Conservation (phyloP, 257 asterid species). For the Salvia rosmarinus region DNA sequence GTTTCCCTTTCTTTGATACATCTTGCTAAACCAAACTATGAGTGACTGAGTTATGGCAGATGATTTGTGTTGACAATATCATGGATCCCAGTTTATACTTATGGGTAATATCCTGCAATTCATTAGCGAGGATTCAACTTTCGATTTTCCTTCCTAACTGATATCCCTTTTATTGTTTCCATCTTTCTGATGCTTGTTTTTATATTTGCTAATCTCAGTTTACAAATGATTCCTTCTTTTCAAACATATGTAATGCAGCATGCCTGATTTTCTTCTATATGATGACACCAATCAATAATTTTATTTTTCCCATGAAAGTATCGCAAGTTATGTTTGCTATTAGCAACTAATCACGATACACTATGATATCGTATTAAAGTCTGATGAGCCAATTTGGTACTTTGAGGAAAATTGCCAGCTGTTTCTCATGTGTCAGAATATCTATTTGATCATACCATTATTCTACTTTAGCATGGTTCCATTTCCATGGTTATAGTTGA, state of each 20-base stretch:
- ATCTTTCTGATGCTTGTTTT: constrained; percentile 18
- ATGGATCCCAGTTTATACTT: not conserved
- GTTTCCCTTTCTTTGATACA: not conserved
- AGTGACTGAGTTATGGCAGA: constrained; percentile 11
- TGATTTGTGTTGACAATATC: not conserved
- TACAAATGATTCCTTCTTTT: not conserved
- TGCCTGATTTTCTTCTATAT: constrained; percentile 10
- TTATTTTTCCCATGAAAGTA: not conserved
- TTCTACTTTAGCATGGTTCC: constrained; percentile 7
- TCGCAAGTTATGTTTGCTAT: not conserved
- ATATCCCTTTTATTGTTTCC: not conserved
- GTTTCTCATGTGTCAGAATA: not conserved
- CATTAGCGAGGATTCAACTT: not conserved
- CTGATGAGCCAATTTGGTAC: constrained; percentile 10
- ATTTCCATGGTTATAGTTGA: constrained; percentile 14
- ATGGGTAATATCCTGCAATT: not conserved
- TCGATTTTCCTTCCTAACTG: not conserved
- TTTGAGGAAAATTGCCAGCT: constrained; percentile 3
- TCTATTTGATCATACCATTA: not conserved
- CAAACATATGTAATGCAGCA: constrained; percentile 7
- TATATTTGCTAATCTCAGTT: constrained; percentile 9
- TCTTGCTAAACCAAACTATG: not conserved
- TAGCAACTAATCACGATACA: not conserved
- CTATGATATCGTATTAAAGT: constrained; percentile 19
- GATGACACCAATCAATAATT: not conserved